These are phyloP conservation scores for Microdochium paspali DNA, from an alignment of 2,329 filamentous ascomycete species.

Conservation along the genomic window DNA sequence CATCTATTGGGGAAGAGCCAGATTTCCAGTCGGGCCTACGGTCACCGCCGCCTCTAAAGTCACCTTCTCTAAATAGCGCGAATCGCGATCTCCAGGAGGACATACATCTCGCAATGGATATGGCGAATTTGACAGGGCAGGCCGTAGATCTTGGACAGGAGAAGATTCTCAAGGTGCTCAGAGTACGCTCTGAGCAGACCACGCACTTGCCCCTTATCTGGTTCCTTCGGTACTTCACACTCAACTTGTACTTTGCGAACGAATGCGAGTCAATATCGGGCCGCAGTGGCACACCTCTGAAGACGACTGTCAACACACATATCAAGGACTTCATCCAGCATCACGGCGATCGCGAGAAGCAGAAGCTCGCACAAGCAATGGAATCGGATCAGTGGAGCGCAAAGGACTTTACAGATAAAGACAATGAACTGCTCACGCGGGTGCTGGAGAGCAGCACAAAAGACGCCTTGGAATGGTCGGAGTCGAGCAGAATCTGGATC, in stretches of 20 bases:
- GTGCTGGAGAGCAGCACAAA: slow-evolving; percentile 63
- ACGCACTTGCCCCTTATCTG: slow-evolving; percentile 55
- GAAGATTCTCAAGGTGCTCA: slow-evolving; percentile 64
- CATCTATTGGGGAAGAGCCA: slow-evolving; percentile 46
- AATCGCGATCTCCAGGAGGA: slow-evolving; percentile 54
- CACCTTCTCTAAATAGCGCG: slow-evolving; percentile 42
- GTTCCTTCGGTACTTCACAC: slow-evolving; percentile 73
- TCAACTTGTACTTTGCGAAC: slow-evolving; percentile 76
- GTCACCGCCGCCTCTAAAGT: slow-evolving; percentile 36
- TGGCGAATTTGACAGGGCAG: slow-evolving; percentile 69
- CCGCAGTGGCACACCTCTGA: slow-evolving; percentile 64
- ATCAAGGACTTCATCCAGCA: slow-evolving; percentile 71
- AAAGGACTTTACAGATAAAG: slow-evolving; percentile 60
- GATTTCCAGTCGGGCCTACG: slow-evolving; percentile 26
- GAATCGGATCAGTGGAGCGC: slow-evolving; percentile 74
- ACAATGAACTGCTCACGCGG: slow-evolving; percentile 49
- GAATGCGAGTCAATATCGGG: slow-evolving; percentile 82
- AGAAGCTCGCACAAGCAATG: slow-evolving; percentile 66
- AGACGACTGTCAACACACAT: slow-evolving; percentile 71
- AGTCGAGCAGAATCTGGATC: slow-evolving; percentile 49
- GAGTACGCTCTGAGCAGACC: slow-evolving; percentile 67
- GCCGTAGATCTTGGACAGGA: slow-evolving; percentile 75
- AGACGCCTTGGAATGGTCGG: slow-evolving; percentile 59
- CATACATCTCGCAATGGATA: slow-evolving; percentile 65
- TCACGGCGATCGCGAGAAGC: slow-evolving; percentile 63